Evolutionary conservation across 805 yeast species (phyloP).

Genomic region (Myxozyma nipponensis): DNA sequence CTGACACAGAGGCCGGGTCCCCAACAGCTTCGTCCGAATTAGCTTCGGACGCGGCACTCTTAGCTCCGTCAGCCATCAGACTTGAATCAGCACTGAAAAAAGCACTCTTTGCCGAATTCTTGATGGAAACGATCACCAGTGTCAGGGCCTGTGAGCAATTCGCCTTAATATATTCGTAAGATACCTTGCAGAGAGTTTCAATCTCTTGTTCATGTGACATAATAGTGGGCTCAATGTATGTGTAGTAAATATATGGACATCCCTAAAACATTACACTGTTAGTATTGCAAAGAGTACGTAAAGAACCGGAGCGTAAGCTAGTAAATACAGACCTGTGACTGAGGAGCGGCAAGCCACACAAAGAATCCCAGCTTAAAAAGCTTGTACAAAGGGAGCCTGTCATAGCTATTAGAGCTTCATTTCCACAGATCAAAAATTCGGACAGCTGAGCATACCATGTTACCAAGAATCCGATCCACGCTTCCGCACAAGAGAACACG

Average conservation of each 20-base stretch:
- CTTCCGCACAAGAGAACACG: slow-evolving; percentile 40
- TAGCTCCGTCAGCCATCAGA: too few species aligned
- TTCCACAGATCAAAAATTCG: background rate
- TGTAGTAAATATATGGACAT: slow-evolving; percentile 13
- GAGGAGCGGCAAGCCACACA: slow-evolving; percentile 59
- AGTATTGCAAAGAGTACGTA: too few species aligned
- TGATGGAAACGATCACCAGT: background rate
- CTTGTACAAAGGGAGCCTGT: slow-evolving; percentile 53
- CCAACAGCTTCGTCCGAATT: too few species aligned
- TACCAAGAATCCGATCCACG: slow-evolving; percentile 45
- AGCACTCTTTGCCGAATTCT: background rate
- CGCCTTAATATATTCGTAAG: slow-evolving; percentile 4
- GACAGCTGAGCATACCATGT: slow-evolving; percentile 26
- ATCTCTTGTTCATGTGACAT: slow-evolving; percentile 19
- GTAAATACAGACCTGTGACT: slow-evolving; percentile 38
- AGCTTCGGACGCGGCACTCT: too few species aligned
- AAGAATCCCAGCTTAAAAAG: slow-evolving; percentile 47
- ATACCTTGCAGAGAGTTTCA: slow-evolving; percentile 2
- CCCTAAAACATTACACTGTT: slow-evolving; percentile 14
- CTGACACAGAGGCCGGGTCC: too few species aligned
- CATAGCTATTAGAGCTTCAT: background rate
- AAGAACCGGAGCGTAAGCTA: too few species aligned
- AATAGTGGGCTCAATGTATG: slow-evolving; percentile 21
- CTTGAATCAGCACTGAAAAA: background rate
- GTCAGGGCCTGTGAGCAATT: background rate